These are phyloP conservation scores for Rubus idaeus DNA, from an alignment of 306 rosid species.

Conservation along the genomic window DNA sequence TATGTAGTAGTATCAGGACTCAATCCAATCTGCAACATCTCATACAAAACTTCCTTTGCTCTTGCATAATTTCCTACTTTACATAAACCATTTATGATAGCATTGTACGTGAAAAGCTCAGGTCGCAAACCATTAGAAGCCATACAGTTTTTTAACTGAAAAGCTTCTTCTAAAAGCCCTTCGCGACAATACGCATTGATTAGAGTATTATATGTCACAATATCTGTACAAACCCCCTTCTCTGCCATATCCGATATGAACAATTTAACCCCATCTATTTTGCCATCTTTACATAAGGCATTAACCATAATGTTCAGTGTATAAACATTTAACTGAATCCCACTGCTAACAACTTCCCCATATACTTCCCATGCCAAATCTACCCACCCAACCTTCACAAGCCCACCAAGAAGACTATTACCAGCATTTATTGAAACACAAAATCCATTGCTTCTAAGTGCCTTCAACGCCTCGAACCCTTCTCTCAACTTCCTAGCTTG, in stretches of 20 bases:
- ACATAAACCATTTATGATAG: conserved; percentile 78
- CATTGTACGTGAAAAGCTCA: conserved; percentile 68
- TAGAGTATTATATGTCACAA: conserved; percentile 76
- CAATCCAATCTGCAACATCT: conserved; percentile 62
- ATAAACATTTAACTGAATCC: conserved; percentile 55
- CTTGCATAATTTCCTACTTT: conserved; percentile 53
- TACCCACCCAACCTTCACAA: conserved; percentile 80
- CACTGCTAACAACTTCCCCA: conserved; percentile 49
- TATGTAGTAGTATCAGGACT: conserved; percentile 68
- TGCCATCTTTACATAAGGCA: conserved; percentile 72
- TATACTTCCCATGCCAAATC: conserved; percentile 78
- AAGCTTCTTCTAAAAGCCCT: conserved; percentile 60
- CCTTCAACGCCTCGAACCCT: conserved; percentile 64
- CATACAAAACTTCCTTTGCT: conserved; percentile 54
- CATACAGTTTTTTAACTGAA: conserved; percentile 49
- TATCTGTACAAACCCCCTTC: conserved; percentile 57
- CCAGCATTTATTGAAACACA: conserved; percentile 64
- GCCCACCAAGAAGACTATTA: conserved; percentile 75
- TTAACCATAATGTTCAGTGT: conserved; percentile 89
- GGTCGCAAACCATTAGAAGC: conserved; percentile 56
- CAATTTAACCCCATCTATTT: conserved; percentile 38
- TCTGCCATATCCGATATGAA: conserved; percentile 63
- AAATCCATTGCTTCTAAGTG: conserved; percentile 50
- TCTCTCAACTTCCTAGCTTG: conserved; percentile 83
- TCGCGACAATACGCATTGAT: conserved; percentile 63